Conservation (phyloP, 2,329 filamentous ascomycete species). For the Blastomyces parvus region DNA sequence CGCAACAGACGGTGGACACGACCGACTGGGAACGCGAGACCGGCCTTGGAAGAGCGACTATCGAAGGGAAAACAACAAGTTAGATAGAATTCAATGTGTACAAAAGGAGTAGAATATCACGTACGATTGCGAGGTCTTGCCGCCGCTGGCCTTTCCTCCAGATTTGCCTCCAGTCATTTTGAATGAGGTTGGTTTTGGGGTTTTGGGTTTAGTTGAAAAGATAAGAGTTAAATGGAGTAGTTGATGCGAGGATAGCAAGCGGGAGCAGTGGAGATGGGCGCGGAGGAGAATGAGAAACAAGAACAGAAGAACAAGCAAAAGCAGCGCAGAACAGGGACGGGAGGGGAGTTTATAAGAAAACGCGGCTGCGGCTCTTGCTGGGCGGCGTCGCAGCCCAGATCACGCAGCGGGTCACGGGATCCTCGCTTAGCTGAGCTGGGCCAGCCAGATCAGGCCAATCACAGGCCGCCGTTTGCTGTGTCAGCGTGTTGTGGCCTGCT, state of each 20-base stretch:
- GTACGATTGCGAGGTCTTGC: constrained; percentile 99
- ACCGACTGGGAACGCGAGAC: constrained; percentile 96
- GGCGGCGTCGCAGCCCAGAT: background rate
- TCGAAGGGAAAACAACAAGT: background rate
- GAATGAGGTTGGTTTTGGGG: constrained; percentile 38
- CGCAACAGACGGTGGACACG: constrained; percentile 98
- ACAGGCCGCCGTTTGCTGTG: constrained; percentile 16
- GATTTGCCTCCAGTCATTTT: constrained; percentile 99
- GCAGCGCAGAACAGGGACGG: constrained; percentile 22
- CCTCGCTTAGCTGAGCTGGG: constrained; percentile 18
- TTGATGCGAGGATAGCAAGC: constrained; percentile 15
- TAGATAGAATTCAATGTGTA: background rate
- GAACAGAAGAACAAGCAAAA: constrained; percentile 20
- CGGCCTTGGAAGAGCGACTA: constrained; percentile 97
- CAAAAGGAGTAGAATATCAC: constrained; percentile 35
- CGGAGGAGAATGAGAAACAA: constrained; percentile 16
- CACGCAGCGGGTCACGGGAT: constrained; percentile 24
- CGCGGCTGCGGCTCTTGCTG: constrained; percentile 21
- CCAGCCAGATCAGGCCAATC: constrained; percentile 31
- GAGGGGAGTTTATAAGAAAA: constrained; percentile 37
- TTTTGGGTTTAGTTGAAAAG: constrained; percentile 16
- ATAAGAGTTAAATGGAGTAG: constrained; percentile 17
- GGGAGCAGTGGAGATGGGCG: constrained; percentile 6
- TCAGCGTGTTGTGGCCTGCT: constrained; percentile 13
- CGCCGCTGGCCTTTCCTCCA: constrained; percentile 97